Conservation (phyloP, 148 eudicot species). For the Arbutus unedo region DNA sequence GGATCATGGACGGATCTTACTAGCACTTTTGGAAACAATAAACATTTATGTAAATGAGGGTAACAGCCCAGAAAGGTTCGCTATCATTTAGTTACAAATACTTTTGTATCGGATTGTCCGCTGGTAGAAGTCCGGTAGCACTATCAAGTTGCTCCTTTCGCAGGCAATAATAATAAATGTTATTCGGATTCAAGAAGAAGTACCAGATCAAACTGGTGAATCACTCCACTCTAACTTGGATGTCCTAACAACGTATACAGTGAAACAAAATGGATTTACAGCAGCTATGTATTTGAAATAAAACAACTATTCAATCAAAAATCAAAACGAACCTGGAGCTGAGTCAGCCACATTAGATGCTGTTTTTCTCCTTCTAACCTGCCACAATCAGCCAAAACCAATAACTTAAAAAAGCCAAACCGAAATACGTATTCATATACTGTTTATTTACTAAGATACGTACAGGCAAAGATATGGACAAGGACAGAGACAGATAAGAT, state of each 20-base stretch:
- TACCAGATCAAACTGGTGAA: too few species aligned
- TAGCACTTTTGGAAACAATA: too few species aligned
- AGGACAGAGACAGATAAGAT: slow-evolving; percentile 13
- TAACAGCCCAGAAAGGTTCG: too few species aligned
- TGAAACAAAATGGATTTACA: neutral
- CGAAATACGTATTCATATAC: slow-evolving; percentile 9
- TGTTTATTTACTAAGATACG: neutral
- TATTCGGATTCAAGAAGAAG: too few species aligned
- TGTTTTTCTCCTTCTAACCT: slow-evolving; percentile 37
- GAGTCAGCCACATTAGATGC: slow-evolving; percentile 36
- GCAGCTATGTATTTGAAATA: neutral
- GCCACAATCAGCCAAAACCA: slow-evolving; percentile 32
- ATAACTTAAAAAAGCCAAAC: slow-evolving; percentile 11
- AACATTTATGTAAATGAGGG: too few species aligned
- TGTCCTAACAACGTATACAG: neutral
- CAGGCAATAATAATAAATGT: too few species aligned
- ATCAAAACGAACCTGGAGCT: slow-evolving; percentile 45
- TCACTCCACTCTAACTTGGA: too few species aligned
- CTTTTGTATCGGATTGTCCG: too few species aligned
- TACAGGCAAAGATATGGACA: neutral
- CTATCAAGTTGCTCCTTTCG: too few species aligned
- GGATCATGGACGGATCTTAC: too few species aligned
- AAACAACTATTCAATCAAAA: neutral
- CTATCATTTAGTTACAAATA: too few species aligned
- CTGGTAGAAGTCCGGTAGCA: too few species aligned